Evolutionary conservation across 2,329 filamentous ascomycete genomes (phyloP).

Genomic region (Claviceps fusiformis): DNA sequence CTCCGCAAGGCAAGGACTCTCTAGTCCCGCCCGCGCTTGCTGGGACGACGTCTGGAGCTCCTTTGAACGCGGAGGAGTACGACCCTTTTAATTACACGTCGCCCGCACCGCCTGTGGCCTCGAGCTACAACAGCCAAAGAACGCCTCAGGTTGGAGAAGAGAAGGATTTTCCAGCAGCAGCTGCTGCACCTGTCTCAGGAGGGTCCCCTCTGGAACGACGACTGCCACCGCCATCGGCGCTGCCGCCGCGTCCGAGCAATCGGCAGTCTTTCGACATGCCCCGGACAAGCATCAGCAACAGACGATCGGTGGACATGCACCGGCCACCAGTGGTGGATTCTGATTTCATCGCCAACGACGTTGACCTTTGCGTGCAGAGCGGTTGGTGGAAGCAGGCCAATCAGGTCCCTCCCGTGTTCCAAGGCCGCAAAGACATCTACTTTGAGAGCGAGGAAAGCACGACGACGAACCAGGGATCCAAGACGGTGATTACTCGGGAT

Average conservation of each 20-base stretch:
- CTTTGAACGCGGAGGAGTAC: constrained; percentile 49
- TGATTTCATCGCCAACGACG: constrained; percentile 74
- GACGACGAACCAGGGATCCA: constrained; percentile 54
- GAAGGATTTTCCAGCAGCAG: constrained; percentile 23
- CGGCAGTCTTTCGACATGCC: constrained; percentile 23
- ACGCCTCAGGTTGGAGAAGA: constrained; percentile 32
- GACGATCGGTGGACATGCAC: constrained; percentile 59
- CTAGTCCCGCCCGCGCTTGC: constrained; percentile 9
- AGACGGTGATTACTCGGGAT: constrained; percentile 60
- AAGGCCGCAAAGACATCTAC: constrained; percentile 70
- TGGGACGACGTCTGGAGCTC: neutral
- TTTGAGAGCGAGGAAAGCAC: constrained; percentile 70
- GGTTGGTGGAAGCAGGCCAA: constrained; percentile 83
- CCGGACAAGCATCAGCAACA: constrained; percentile 26
- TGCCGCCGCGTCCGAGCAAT: constrained; percentile 9
- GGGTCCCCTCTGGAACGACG: constrained; percentile 25
- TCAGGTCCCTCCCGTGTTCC: constrained; percentile 65
- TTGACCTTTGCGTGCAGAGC: constrained; percentile 61
- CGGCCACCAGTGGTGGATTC: constrained; percentile 65
- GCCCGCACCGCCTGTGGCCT: constrained; percentile 12
- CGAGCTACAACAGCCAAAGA: constrained; percentile 19
- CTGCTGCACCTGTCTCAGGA: constrained; percentile 28
- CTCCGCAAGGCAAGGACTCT: constrained; percentile 13
- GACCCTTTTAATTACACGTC: constrained; percentile 49
- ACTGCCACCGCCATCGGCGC: constrained; percentile 28